Base-by-base conservation (phyloP, 768 basidiomycete genomes). In the Hericium erinaceus region DNA sequence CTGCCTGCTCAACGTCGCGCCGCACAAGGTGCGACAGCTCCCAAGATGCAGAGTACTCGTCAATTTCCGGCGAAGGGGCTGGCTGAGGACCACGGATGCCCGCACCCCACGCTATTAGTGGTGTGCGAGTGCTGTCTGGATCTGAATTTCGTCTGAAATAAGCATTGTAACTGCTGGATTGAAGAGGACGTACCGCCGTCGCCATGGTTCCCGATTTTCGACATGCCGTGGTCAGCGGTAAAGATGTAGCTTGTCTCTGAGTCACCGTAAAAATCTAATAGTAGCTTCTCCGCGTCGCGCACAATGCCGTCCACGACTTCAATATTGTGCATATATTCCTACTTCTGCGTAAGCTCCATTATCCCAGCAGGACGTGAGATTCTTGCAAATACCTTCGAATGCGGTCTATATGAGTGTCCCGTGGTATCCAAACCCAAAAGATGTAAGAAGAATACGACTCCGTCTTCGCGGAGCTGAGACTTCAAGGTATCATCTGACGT, bases 211-310 rank as follows among this genome's bases (percentile, higher is more conserved):
- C 92, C 92, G 55, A 91, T 86, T 37, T 76, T 80, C 4, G 87
- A 89, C 92, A 94, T 94, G 9, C 92, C 92, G 66, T 94, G 92
- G 68, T 94, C 92, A 0, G 92, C 89, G 2, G 88, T 93, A 67
- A 91, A 93, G 37, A 93, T 70, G 65, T 78, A 92, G 58, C 80
- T 80, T 0, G 89, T 92, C 56, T 85, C 80, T 20, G 81, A 72
- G 58, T 89, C 86, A 37, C 72, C 64, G 64, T 83, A 93, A 66
- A 87, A 92, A 4, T 80, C 73, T 0, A 70, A 67, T 20, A 93
- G 66, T 2, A 91, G 74, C 39, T 70, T 63, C 60, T 90, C 87
- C 1, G 86, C 82, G 55, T 81, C 75, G 38, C 74, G 74, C 26
- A 92, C 88, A 60, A 94, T 84, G 52, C 70, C 64, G 61, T 94